Percentiles rank a stretch among this genome's conserved stretches.
Conservation (phyloP, 2,329 filamentous ascomycete genomes). For the Zymoseptoria passerinii region DNA sequence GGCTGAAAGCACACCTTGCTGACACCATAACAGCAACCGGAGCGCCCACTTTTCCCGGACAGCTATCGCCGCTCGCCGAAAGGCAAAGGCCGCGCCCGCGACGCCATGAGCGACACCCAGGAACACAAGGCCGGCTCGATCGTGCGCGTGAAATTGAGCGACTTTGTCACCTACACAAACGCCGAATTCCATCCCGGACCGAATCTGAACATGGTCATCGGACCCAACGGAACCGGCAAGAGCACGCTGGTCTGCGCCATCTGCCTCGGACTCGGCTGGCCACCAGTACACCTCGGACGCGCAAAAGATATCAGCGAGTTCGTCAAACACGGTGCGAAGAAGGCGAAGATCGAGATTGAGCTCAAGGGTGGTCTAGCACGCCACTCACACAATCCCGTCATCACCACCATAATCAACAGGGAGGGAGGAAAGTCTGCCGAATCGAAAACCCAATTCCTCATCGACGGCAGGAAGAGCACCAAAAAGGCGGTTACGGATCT, state of each 20-base stretch:
- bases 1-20: background rate
- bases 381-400: constrained; percentile 58
- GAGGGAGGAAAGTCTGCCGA: constrained; percentile 48
- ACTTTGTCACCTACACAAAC: constrained; percentile 92
- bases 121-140: constrained; percentile 68
- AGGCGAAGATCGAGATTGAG: constrained; percentile 84
- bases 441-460: constrained; percentile 68
- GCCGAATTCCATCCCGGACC: constrained; percentile 88
- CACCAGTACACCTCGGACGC: constrained; percentile 71
- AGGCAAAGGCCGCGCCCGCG: constrained; percentile 12
- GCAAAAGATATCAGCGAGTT: constrained; percentile 81
- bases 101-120: constrained; percentile 4
- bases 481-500: constrained; percentile 60
- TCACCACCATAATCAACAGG: constrained; percentile 67
- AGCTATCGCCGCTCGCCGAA: constrained; percentile 28
- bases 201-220: constrained; percentile 95
- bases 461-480: constrained; percentile 57
- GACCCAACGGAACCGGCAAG: constrained; percentile 97
- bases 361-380: constrained; percentile 55
- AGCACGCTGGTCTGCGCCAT: constrained; percentile 96
- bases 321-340: constrained; percentile 76
- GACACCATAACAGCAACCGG: constrained; percentile 2
- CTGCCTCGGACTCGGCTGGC: constrained; percentile 82
- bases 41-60: constrained; percentile 25
- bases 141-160: constrained; percentile 71